Evolutionary conservation across 73 alveolate genomes (phyloP).

Genomic region (Breviolum minutum): DNA sequence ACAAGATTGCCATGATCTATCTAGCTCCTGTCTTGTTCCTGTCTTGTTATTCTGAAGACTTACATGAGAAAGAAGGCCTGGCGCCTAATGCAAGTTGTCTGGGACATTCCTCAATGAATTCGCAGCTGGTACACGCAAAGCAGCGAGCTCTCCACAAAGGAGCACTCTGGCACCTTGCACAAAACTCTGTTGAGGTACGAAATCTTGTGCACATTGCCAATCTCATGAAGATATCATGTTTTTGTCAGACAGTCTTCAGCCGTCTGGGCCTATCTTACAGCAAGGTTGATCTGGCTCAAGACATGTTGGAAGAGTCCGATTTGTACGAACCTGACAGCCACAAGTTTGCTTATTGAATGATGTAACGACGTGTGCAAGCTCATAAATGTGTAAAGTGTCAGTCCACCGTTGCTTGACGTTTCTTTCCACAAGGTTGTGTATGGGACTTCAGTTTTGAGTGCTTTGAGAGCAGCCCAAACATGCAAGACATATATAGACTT

Average conservation of each 20-base stretch:
- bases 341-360: too few relatives aligned
- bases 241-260: too few relatives aligned
- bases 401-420: too few relatives aligned
- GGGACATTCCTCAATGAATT: neutral
- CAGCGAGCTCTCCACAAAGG: neutral
- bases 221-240: too few relatives aligned
- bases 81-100: neutral
- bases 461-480: too few relatives aligned
- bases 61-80: neutral
- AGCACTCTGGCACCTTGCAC: constrained; percentile 1
- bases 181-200: neutral
- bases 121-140: neutral
- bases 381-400: too few relatives aligned
- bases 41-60: neutral
- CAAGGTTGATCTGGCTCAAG: neutral
- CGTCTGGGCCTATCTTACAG: too few relatives aligned
- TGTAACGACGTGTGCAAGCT: too few relatives aligned
- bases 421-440: too few relatives aligned
- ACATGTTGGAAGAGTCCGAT: constrained; percentile 34
- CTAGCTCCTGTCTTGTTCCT: neutral
- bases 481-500: too few relatives aligned
- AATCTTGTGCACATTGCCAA: neutral
- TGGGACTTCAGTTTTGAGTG: too few relatives aligned
- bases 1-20: neutral
- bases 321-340: constrained; percentile 10